Conservation (phyloP, 331 rosid genomes). For the Spiraea crenata region DNA sequence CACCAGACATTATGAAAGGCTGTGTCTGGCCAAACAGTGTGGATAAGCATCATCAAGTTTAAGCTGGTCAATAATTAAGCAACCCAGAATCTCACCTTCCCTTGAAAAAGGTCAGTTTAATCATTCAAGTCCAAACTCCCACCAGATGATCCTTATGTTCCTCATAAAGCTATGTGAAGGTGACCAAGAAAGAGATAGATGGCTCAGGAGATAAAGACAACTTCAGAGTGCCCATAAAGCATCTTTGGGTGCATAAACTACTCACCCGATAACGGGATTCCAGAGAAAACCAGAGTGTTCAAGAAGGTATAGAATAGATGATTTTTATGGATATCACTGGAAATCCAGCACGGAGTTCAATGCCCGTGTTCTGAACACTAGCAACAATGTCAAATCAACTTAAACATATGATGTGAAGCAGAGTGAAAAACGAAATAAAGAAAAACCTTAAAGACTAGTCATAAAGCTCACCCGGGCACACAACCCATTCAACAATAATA, state of each 20-base stretch:
- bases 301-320: slow-evolving; percentile 21
- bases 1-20: slow-evolving; percentile 51
- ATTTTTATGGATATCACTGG: slow-evolving; percentile 14
- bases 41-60: slow-evolving; percentile 40
- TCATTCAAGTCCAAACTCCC: slow-evolving; percentile 10
- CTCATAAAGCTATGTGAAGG: not conserved
- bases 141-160: not conserved
- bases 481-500: slow-evolving; percentile 15
- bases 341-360: slow-evolving; percentile 13
- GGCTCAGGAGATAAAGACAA: slow-evolving; percentile 20
- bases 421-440: slow-evolving; percentile 16
- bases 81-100: slow-evolving; percentile 39
- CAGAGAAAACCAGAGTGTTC: slow-evolving; percentile 11
- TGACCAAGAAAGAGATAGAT: not conserved
- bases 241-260: slow-evolving; percentile 24
- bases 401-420: not conserved
- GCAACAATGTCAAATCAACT: not conserved
- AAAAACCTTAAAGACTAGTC: slow-evolving; percentile 13
- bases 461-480: slow-evolving; percentile 24
- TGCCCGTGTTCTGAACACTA: too few relatives aligned
- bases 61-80: slow-evolving; percentile 32
- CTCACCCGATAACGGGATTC: slow-evolving; percentile 19
- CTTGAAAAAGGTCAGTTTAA: slow-evolving; percentile 11
- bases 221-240: slow-evolving; percentile 13
- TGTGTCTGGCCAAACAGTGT: slow-evolving; percentile 32